These are phyloP conservation scores for Botrytis tulipae DNA, from an alignment of 2,329 filamentous ascomycete genomes.

Conservation along the genomic window DNA sequence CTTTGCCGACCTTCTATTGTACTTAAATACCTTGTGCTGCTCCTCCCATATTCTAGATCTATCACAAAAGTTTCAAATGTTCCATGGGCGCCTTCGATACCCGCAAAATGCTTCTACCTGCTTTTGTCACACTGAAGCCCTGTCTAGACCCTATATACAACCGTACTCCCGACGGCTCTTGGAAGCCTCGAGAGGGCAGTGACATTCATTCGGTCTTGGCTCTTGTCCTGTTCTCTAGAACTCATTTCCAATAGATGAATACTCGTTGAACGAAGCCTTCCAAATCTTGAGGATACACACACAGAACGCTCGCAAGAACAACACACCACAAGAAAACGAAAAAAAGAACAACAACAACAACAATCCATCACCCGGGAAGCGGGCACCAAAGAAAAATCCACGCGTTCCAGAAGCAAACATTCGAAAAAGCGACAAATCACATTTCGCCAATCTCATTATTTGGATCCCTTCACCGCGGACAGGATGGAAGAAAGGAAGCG, in stretches of 20 bases:
- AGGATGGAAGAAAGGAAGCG: neutral
- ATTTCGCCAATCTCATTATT: slow-evolving; percentile 13
- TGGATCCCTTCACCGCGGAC: neutral
- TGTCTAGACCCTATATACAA: slow-evolving; percentile 12
- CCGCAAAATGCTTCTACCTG: neutral
- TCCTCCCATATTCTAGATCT: slow-evolving; percentile 7
- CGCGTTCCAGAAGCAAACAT: slow-evolving; percentile 10
- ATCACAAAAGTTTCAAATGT: neutral
- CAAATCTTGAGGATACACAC: neutral
- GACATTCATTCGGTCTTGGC: slow-evolving; percentile 16
- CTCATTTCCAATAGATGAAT: neutral
- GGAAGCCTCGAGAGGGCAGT: slow-evolving; percentile 16
- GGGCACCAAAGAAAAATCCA: neutral
- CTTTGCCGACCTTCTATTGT: neutral
- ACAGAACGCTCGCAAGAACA: neutral
- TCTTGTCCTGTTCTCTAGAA: too few relatives aligned
- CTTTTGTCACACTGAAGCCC: neutral
- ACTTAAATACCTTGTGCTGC: slow-evolving; percentile 11
- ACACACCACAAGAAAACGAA: neutral
- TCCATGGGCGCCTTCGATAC: neutral
- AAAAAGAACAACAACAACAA: neutral
- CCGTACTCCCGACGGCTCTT: slow-evolving; percentile 10
- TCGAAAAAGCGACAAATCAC: slow-evolving; percentile 12
- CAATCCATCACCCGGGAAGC: neutral
- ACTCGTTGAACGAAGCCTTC: neutral